These are phyloP conservation scores for Euphorbia peplus DNA, from an alignment of 345 rosid genomes.

Conservation along the genomic window DNA sequence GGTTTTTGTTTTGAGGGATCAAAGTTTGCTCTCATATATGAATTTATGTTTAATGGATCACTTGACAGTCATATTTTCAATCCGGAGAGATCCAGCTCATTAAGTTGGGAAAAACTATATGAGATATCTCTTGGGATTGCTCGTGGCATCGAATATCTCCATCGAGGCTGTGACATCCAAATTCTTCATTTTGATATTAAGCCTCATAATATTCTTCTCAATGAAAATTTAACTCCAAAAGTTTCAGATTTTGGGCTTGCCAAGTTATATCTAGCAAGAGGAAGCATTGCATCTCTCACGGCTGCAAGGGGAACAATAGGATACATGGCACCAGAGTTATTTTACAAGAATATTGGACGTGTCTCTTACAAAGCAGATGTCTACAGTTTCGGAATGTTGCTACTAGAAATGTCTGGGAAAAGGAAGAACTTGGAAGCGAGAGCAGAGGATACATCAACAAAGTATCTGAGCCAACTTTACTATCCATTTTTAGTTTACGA, in stretches of 20 bases:
- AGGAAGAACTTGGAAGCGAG: neutral
- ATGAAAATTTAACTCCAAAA: conserved; percentile 2
- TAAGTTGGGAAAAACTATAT: conserved; percentile 13
- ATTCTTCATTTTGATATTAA: conserved; percentile 2
- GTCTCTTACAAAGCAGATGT: too few species aligned
- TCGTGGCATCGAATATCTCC: conserved; percentile 15
- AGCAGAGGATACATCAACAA: neutral
- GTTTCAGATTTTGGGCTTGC: neutral
- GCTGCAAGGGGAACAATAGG: conserved; percentile 10
- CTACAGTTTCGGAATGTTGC: too few species aligned
- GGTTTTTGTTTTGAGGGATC: conserved; percentile 11
- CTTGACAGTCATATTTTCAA: neutral
- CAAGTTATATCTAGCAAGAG: neutral
- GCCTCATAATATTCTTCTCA: conserved; percentile 6
- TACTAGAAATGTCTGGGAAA: neutral
- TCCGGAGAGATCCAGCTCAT: neutral
- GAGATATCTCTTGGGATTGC: conserved; percentile 14
- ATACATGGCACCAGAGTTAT: conserved; percentile 9
- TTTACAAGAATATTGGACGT: neutral
- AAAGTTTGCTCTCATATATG: conserved; percentile 8
- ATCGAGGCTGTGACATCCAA: conserved; percentile 1
- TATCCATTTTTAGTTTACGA: neutral
- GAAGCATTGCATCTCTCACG: neutral
- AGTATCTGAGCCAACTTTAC: neutral
- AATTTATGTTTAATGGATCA: conserved; percentile 19